These are phyloP conservation scores for Hawksworthiomyces lignivorus DNA, from an alignment of 2,329 filamentous ascomycete genomes.

Conservation along the genomic window DNA sequence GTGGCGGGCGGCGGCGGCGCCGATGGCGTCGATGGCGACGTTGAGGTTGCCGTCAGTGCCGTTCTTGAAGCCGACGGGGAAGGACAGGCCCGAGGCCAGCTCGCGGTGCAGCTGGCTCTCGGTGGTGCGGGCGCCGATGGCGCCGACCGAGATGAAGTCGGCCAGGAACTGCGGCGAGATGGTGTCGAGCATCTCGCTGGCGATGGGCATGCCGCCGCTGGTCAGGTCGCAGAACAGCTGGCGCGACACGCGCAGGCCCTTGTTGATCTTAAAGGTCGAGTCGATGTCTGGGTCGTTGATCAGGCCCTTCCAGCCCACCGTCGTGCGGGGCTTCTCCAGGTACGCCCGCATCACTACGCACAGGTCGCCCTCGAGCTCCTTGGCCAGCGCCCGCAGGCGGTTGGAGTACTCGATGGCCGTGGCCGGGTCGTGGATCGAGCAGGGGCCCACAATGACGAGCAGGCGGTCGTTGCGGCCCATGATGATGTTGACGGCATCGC, in stretches of 20 bases:
- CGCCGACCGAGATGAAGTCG: conserved; percentile 89
- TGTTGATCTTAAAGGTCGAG: conserved; percentile 97
- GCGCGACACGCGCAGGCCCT: conserved; percentile 85
- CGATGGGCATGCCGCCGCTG: conserved; percentile 81
- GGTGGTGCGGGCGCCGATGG: conserved; percentile 91
- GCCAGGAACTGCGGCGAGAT: conserved; percentile 97
- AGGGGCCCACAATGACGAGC: conserved; percentile 89
- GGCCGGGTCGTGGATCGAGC: conserved; percentile 91
- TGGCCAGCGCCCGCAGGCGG: conserved; percentile 67
- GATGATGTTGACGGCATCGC: conserved; percentile 64
- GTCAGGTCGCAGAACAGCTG: conserved; percentile 92
- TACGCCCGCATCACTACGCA: conserved; percentile 97
- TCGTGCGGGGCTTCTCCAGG: conserved; percentile 97
- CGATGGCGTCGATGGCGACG: conserved; percentile 94
- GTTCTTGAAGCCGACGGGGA: conserved; percentile 99
- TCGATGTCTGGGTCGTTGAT: conserved; percentile 99
- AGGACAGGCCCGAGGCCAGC: conserved; percentile 87
- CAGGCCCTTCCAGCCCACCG: conserved; percentile 97
- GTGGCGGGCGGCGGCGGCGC: conserved; percentile 74
- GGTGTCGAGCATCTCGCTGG: conserved; percentile 96
- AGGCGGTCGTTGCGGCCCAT: conserved; percentile 77
- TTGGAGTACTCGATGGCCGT: conserved; percentile 82
- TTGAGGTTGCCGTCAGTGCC: conserved; percentile 87
- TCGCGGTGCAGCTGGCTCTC: conserved; percentile 96
- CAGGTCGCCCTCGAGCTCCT: conserved; percentile 74